phyloP scores from a whole-genome alignment of 2,329 filamentous ascomycete species.

The Dactylellina leptospora region DNA sequence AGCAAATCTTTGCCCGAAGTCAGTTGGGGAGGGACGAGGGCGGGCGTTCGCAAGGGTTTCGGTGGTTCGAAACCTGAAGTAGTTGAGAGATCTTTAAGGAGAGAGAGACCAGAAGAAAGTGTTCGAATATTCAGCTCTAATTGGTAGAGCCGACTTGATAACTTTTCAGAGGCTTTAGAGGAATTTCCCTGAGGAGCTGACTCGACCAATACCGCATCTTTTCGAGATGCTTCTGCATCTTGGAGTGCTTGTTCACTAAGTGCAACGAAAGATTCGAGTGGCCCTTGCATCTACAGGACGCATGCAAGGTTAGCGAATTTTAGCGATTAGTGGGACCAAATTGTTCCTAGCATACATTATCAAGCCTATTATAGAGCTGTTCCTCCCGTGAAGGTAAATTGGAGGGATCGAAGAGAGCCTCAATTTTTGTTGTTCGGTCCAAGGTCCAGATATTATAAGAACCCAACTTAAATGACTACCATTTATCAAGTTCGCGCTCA shows the following conservation, averaged over 20 bases:
- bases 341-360: conserved; percentile 20
- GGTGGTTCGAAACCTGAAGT: conserved; percentile 18
- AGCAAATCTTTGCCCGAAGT: conserved; percentile 15
- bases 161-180: background rate
- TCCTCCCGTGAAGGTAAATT: conserved; percentile 8
- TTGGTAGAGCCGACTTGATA: conserved; percentile 9
- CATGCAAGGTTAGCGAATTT: background rate
- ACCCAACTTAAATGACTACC: conserved; percentile 10
- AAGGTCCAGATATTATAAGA: conserved; percentile 27
- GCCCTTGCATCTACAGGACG: conserved; percentile 18
- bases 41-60: background rate
- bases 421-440: background rate
- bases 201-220: too few relatives aligned
- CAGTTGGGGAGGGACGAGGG: background rate
- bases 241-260: conserved; percentile 26
- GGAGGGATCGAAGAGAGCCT: background rate
- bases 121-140: conserved; percentile 39
- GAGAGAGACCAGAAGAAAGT: conserved; percentile 33
- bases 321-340: background rate
- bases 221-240: conserved; percentile 18
- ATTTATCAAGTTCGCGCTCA: background rate
- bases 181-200: background rate
- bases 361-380: conserved; percentile 26
- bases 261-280: conserved; percentile 22
- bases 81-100: conserved; percentile 41